Conservation (phyloP, 768 basidiomycete genomes). For the Pleurotus giganteus region DNA sequence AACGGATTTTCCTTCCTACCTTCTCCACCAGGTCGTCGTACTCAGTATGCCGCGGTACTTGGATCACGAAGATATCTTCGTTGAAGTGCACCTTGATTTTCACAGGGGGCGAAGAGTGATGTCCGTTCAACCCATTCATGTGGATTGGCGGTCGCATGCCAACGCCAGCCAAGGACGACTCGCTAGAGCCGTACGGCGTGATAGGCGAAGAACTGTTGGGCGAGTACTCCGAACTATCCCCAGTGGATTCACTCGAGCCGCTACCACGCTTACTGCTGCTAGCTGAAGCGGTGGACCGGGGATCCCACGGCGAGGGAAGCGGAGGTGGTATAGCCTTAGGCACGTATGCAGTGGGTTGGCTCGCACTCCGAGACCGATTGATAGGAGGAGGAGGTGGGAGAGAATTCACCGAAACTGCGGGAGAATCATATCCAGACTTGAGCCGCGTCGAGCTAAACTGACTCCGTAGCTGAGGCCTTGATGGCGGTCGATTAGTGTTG, state of each 20-base stretch:
- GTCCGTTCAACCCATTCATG: slow-evolving; percentile 45
- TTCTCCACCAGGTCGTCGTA: slow-evolving; percentile 85
- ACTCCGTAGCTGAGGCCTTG: slow-evolving; percentile 51
- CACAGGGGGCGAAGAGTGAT: slow-evolving; percentile 46
- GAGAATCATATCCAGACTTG: slow-evolving; percentile 49
- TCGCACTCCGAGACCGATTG: slow-evolving; percentile 72
- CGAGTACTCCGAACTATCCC: slow-evolving; percentile 80
- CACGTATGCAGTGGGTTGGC: slow-evolving; percentile 71
- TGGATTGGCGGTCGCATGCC: slow-evolving; percentile 54
- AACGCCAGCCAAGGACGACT: slow-evolving; percentile 67
- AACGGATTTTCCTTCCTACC: slow-evolving; percentile 89
- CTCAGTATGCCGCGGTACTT: slow-evolving; percentile 77
- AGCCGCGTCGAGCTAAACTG: slow-evolving; percentile 72
- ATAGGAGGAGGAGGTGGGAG: slow-evolving; percentile 29
- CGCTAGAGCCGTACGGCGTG: slow-evolving; percentile 88
- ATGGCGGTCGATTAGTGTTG: slow-evolving; percentile 15
- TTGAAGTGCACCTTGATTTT: slow-evolving; percentile 95
- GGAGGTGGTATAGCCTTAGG: slow-evolving; percentile 57
- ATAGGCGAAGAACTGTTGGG: slow-evolving; percentile 85
- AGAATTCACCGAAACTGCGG: slow-evolving; percentile 26
- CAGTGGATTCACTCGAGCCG: slow-evolving; percentile 81
- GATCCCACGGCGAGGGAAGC: slow-evolving; percentile 43
- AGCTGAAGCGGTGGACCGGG: slow-evolving; percentile 29
- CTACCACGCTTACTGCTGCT: slow-evolving; percentile 70
- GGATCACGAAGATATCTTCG: slow-evolving; percentile 93